A percentile compares a stretch with the other conserved stretches of the same genome.
These are phyloP conservation scores for Agaricus blazei DNA, from an alignment of 768 basidiomycete genomes.

Conservation along the genomic window DNA sequence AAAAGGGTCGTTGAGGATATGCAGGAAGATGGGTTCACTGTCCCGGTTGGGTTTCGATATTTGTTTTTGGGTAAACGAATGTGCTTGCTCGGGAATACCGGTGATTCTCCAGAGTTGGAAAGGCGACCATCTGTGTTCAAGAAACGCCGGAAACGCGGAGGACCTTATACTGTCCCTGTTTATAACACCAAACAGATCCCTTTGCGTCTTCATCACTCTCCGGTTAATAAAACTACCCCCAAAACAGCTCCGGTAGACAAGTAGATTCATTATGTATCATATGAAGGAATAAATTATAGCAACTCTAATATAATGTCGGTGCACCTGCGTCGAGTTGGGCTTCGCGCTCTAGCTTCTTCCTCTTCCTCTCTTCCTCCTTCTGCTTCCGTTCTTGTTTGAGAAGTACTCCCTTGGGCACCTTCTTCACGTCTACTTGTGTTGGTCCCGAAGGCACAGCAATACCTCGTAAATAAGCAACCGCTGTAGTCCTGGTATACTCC, in stretches of 20 bases:
- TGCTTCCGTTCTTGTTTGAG: slow-evolving; percentile 11
- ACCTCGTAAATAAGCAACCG: slow-evolving; percentile 41
- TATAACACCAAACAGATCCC: neutral
- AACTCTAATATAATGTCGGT: neutral
- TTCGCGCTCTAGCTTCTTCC: slow-evolving; percentile 12
- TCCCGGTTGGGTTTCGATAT: slow-evolving; percentile 15
- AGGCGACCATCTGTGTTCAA: neutral
- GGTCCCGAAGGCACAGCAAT: slow-evolving; percentile 11
- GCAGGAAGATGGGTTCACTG: slow-evolving; percentile 11
- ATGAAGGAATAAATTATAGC: neutral
- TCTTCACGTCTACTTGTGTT: neutral
- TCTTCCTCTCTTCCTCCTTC: slow-evolving; percentile 14
- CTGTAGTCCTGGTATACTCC: slow-evolving; percentile 31
- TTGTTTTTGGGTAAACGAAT: slow-evolving; percentile 13
- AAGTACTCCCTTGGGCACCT: slow-evolving; percentile 11
- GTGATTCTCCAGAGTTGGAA: neutral
- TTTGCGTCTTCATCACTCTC: neutral
- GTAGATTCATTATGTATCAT: neutral
- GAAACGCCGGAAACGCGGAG: neutral
- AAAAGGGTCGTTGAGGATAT: slow-evolving; percentile 16
- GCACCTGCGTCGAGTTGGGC: neutral
- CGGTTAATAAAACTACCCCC: neutral
- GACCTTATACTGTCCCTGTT: slow-evolving; percentile 9
- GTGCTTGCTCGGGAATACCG: neutral
- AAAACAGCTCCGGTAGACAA: neutral